These are phyloP conservation scores for Phytophthora lateralis DNA, from an alignment of 352 stramenopile genomes.

Conservation along the genomic window DNA sequence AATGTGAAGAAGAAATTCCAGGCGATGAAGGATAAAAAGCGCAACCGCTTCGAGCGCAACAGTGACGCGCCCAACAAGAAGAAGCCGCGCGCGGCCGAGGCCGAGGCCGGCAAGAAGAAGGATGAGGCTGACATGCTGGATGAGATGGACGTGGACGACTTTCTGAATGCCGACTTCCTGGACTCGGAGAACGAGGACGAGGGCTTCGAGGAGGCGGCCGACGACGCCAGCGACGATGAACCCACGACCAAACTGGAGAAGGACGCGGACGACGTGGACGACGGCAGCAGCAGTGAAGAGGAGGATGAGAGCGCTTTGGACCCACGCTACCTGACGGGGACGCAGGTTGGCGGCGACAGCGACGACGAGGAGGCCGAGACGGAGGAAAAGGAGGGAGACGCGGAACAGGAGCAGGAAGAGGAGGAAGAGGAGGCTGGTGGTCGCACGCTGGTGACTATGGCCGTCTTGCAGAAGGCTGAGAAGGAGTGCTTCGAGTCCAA, in stretches of 20 bases:
- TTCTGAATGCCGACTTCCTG: conserved; percentile 83
- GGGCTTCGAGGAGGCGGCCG: conserved; percentile 22
- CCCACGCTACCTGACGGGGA: conserved; percentile 72
- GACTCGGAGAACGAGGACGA: conserved; percentile 66
- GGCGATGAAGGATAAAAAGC: conserved; percentile 81
- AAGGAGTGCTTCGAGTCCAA: conserved; percentile 91
- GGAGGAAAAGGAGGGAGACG: conserved; percentile 18
- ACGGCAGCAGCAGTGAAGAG: conserved; percentile 80
- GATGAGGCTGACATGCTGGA: conserved; percentile 83
- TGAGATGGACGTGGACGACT: conserved; percentile 90
- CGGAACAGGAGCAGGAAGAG: conserved; percentile 23
- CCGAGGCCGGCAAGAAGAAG: conserved; percentile 41
- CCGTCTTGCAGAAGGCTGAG: conserved; percentile 78
- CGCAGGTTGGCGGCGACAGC: conserved; percentile 34
- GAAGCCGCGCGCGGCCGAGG: conserved; percentile 38
- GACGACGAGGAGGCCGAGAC: conserved; percentile 41
- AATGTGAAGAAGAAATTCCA: conserved; percentile 87
- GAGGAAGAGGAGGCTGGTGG: conserved; percentile 40
- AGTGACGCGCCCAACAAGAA: conserved; percentile 67
- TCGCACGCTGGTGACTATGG: conserved; percentile 78
- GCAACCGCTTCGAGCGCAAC: conserved; percentile 65
- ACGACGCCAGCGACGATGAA: conserved; percentile 37
- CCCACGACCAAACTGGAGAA: conserved; percentile 36
- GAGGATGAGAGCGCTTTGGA: conserved; percentile 83
- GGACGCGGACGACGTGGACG: conserved; percentile 50